Percentiles rank a stretch among this genome's conserved stretches.
Conservation (phyloP, 2,329 filamentous ascomycete species). For the Bipolaris zeicola region DNA sequence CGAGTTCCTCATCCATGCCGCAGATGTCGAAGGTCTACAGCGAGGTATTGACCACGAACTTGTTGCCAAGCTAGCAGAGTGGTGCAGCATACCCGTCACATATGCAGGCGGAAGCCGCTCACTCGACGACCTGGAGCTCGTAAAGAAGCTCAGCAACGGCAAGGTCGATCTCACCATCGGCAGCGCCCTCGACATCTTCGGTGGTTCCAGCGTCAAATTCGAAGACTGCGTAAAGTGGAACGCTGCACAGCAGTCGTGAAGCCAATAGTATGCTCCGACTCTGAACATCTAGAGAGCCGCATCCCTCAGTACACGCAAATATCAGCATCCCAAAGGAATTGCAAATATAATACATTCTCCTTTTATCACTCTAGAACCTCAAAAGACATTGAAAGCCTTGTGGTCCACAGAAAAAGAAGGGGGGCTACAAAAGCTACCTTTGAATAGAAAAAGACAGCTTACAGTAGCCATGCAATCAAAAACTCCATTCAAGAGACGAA, state of each 20-base stretch:
- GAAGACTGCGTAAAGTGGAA: slow-evolving; percentile 89
- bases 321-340: not conserved
- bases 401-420: not conserved
- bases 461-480: slow-evolving; percentile 4
- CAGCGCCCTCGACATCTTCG: slow-evolving; percentile 94
- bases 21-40: slow-evolving; percentile 94
- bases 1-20: slow-evolving; percentile 96
- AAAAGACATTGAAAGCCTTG: not conserved
- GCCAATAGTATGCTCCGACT: not conserved
- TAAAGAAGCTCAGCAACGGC: slow-evolving; percentile 77
- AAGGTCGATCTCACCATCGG: slow-evolving; percentile 94
- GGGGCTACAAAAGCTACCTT: slow-evolving; percentile 1
- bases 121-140: slow-evolving; percentile 79
- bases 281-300: not conserved
- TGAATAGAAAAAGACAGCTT: slow-evolving; percentile 2
- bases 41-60: slow-evolving; percentile 87
- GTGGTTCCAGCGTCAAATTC: slow-evolving; percentile 83
- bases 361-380: not conserved
- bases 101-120: slow-evolving; percentile 93
- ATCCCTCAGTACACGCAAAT: not conserved
- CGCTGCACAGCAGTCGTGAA: slow-evolving; percentile 52
- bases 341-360: slow-evolving; percentile 9
- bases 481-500: slow-evolving; percentile 4
- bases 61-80: slow-evolving; percentile 75
- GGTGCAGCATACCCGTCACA: slow-evolving; percentile 91